Evolutionary conservation across 164 flowering plant species (phyloP).

Genomic region (Aristolochia contorta): DNA sequence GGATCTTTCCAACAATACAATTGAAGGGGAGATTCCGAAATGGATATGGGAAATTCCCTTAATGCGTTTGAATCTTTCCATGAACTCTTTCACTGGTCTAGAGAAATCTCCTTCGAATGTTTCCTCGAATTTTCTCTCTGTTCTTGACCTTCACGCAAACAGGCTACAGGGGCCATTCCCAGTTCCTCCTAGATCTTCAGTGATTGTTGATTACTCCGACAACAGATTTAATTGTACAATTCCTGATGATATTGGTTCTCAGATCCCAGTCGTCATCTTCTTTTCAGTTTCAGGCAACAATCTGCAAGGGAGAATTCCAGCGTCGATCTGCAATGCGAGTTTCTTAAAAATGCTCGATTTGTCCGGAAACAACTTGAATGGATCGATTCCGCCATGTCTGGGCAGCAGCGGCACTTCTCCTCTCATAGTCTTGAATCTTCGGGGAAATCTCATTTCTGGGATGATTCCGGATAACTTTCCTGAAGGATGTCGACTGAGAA

Average conservation of each 20-base stretch:
- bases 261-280: conserved; percentile 6
- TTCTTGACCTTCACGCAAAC: conserved; percentile 42
- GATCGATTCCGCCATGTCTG: conserved; percentile 40
- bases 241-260: conserved; percentile 16
- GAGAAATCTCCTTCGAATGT: conserved; percentile 4
- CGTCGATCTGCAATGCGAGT: conserved; percentile 34
- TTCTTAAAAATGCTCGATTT: conserved; percentile 40
- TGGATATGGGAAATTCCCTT: conserved; percentile 31
- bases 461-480: conserved; percentile 23
- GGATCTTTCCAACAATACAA: conserved; percentile 41
- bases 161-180: conserved; percentile 28
- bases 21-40: conserved; percentile 28
- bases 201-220: conserved; percentile 37
- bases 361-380: conserved; percentile 35
- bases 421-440: conserved; percentile 33
- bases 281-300: conserved; percentile 29
- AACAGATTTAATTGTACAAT: conserved; percentile 28
- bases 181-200: conserved; percentile 11
- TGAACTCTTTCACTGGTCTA: conserved; percentile 18
- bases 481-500: conserved; percentile 19
- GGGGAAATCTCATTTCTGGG: conserved; percentile 33
- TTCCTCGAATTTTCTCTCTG: background rate
- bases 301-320: conserved; percentile 14
- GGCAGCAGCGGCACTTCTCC: background rate
- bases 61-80: conserved; percentile 27